A percentile compares a stretch with the other conserved stretches of the same genome.
These are phyloP conservation scores for Boletus rubescentipes DNA, from an alignment of 768 basidiomycete species.

Conservation along the genomic window DNA sequence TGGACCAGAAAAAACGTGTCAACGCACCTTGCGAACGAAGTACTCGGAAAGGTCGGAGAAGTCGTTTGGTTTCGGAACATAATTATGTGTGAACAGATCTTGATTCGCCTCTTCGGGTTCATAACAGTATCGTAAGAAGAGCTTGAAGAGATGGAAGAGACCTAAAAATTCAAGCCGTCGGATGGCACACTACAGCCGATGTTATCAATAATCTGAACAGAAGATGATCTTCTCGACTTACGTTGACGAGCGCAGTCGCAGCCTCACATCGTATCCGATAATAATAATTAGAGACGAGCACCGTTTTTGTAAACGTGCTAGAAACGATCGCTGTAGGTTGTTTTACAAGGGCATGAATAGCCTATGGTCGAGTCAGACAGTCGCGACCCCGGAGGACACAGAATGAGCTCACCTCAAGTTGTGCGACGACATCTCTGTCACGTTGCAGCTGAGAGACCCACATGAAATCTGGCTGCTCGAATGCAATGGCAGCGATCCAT, in stretches of 20 bases:
- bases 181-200: constrained; percentile 67
- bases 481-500: constrained; percentile 92
- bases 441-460: constrained; percentile 96
- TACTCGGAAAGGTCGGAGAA: constrained; percentile 91
- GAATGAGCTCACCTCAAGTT: constrained; percentile 74
- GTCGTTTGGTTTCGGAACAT: constrained; percentile 94
- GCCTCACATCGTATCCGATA: constrained; percentile 96
- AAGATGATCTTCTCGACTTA: constrained; percentile 38
- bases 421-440: constrained; percentile 95
- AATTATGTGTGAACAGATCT: constrained; percentile 82
- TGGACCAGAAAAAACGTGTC: not conserved
- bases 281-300: constrained; percentile 93
- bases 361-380: constrained; percentile 49
- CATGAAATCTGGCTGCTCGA: constrained; percentile 97
- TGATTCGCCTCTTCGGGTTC: constrained; percentile 80
- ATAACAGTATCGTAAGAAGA: constrained; percentile 89
- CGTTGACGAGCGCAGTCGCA: constrained; percentile 76
- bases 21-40: constrained; percentile 84
- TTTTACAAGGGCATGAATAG: constrained; percentile 82
- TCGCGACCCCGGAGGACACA: not conserved
- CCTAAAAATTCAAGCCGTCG: constrained; percentile 84
- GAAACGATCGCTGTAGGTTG: constrained; percentile 84
- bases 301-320: constrained; percentile 89
- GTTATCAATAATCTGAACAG: constrained; percentile 12
- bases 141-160: constrained; percentile 92